Percentiles rank a stretch among this genome's conserved stretches.
phyloP scores from a whole-genome alignment of 2,329 filamentous ascomycete genomes.

The Microdochium paspali region DNA sequence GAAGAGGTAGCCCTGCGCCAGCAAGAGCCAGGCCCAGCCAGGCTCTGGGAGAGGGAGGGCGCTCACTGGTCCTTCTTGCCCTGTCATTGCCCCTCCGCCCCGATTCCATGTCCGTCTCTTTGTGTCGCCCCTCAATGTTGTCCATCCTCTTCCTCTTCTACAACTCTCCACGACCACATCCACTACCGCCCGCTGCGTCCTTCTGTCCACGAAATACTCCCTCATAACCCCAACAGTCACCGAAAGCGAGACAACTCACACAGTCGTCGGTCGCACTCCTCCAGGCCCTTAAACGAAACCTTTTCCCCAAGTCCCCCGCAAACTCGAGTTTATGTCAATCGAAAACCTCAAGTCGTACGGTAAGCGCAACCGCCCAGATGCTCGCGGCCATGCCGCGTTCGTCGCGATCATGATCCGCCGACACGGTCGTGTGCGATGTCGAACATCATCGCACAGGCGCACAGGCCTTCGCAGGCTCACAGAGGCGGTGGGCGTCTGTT shows the following conservation, averaged over 20 bases:
- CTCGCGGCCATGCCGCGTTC: neutral
- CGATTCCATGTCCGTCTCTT: constrained; percentile 3
- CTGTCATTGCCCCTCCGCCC: constrained; percentile 13
- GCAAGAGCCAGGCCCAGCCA: neutral
- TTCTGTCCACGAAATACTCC: neutral
- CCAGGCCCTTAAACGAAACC: constrained; percentile 26
- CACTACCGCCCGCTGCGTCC: neutral
- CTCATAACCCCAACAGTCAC: neutral
- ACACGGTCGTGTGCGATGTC: too few species aligned
- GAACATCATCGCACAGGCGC: neutral
- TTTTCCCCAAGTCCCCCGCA: constrained; percentile 49
- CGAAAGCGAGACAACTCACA: neutral
- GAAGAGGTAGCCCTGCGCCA: neutral
- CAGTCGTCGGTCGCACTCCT: constrained; percentile 38
- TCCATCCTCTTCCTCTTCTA: constrained; percentile 8
- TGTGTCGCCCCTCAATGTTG: constrained; percentile 2
- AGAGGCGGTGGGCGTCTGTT: too few species aligned
- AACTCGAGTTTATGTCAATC: constrained; percentile 95
- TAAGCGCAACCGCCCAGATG: constrained; percentile 35
- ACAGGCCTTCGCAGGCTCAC: too few species aligned
- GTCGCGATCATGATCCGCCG: too few species aligned
- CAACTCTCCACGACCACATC: constrained; percentile 5
- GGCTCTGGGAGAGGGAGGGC: neutral
- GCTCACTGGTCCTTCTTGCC: neutral
- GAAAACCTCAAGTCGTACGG: constrained; percentile 97